phyloP scores from a whole-genome alignment of 192 early-diverging fungal genomes.

The Umbelopsis sp. region DNA sequence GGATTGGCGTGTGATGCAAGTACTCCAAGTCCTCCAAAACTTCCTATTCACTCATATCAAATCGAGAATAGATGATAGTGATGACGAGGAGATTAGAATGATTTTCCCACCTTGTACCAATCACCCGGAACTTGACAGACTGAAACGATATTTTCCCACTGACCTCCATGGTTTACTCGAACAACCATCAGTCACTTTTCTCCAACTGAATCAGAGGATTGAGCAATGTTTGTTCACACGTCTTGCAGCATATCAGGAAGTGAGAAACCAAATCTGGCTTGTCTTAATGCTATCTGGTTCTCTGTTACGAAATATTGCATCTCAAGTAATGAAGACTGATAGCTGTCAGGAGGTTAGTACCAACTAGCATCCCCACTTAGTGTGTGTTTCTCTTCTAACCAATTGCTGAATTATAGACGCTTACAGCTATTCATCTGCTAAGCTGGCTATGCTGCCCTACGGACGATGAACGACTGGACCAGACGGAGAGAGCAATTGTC shows the following conservation, averaged over 20 bases:
- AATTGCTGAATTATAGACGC: not conserved
- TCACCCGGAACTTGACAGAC: no score
- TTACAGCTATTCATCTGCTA: not conserved
- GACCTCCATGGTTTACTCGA: not conserved
- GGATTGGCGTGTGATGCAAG: not conserved
- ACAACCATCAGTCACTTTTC: not conserved
- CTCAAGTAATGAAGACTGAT: not conserved
- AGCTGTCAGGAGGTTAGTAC: no score
- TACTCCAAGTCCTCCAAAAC: not conserved
- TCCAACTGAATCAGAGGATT: not conserved
- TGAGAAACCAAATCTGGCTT: not conserved
- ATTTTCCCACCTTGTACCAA: not conserved
- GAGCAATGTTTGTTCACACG: not conserved
- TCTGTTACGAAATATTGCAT: not conserved
- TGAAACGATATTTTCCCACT: not conserved
- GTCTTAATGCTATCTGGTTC: not conserved
- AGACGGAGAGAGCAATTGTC: not conserved
- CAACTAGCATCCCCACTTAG: no score
- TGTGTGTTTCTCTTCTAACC: no score
- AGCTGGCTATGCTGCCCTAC: slow-evolving; percentile 20
- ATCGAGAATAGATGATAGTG: not conserved
- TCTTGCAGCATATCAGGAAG: not conserved
- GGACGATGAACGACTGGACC: slow-evolving; percentile 5
- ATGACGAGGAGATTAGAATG: not conserved
- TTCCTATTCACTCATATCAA: not conserved